Evolutionary conservation across 176 grass and related monocot genomes (phyloP).

Genomic region (Carex myosuroides): DNA sequence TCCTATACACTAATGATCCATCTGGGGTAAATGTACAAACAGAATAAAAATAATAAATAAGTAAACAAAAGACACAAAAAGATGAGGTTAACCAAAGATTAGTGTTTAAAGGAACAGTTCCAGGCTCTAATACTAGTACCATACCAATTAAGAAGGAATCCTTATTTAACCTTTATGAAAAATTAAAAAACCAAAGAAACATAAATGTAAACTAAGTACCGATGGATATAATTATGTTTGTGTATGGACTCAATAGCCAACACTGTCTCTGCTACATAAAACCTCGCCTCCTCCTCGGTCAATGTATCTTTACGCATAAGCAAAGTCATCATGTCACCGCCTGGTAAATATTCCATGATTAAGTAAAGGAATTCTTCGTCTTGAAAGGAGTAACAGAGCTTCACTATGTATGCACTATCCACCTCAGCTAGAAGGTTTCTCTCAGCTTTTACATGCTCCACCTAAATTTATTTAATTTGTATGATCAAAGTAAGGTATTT

Average conservation of each 20-base stretch:
- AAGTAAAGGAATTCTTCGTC: constrained; percentile 92
- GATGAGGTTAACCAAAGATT: not conserved
- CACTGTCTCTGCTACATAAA: constrained; percentile 97
- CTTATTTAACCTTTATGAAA: not conserved
- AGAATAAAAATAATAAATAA: not conserved
- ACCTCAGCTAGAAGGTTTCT: constrained; percentile 98
- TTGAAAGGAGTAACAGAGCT: constrained; percentile 97
- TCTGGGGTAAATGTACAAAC: not conserved
- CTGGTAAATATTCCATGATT: constrained; percentile 99
- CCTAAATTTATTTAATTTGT: constrained; percentile 37
- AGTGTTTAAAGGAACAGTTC: not conserved
- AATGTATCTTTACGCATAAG: constrained; percentile 96
- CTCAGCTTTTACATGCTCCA: constrained; percentile 99
- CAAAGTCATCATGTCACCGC: constrained; percentile 98
- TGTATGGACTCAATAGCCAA: constrained; percentile 96
- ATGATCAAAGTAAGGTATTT: not conserved
- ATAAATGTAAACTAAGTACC: constrained; percentile 35
- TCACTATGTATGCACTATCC: constrained; percentile 93
- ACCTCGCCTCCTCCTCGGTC: constrained; percentile 83
- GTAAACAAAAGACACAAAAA: not conserved
- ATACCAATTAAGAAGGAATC: not conserved
- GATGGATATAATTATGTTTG: constrained; percentile 94
- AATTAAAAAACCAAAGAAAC: not conserved
- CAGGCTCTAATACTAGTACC: not conserved
- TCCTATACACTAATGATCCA: not conserved